These are phyloP conservation scores for Volutella citrinella DNA, from an alignment of 2,329 filamentous ascomycete species.

Conservation along the genomic window DNA sequence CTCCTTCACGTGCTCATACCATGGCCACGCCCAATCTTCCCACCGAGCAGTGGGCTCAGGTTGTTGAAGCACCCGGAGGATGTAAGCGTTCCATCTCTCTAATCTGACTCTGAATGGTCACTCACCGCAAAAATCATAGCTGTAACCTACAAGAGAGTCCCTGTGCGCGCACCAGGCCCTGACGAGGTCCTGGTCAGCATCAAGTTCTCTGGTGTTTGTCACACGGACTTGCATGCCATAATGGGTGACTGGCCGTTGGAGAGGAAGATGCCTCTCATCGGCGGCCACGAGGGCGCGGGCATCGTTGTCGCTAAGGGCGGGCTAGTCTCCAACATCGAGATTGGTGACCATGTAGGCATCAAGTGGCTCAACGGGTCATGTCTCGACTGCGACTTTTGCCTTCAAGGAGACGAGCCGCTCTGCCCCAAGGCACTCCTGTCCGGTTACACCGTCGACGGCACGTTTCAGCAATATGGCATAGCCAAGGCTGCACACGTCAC, in stretches of 20 bases:
- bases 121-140: conserved; percentile 37
- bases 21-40: conserved; percentile 59
- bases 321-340: conserved; percentile 71
- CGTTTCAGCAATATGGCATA: conserved; percentile 89
- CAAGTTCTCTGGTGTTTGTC: conserved; percentile 87
- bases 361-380: conserved; percentile 94
- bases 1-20: no score
- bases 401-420: conserved; percentile 75
- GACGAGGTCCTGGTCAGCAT: conserved; percentile 92
- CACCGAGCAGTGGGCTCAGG: conserved; percentile 85
- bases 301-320: conserved; percentile 77
- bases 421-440: conserved; percentile 74
- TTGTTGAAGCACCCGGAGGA: conserved; percentile 77
- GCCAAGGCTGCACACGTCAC: conserved; percentile 87
- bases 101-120: conserved; percentile 1
- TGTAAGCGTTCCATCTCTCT: conserved; percentile 42
- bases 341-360: conserved; percentile 84
- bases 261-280: conserved; percentile 79
- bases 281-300: conserved; percentile 78
- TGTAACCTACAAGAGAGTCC: conserved; percentile 74
- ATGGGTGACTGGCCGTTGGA: conserved; percentile 85
- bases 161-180: conserved; percentile 75
- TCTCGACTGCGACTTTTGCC: conserved; percentile 79
- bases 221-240: conserved; percentile 77
- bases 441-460: conserved; percentile 89